These are phyloP conservation scores for Blastobotrys serpentis DNA, from an alignment of 1,139 yeast species.

Conservation along the genomic window DNA sequence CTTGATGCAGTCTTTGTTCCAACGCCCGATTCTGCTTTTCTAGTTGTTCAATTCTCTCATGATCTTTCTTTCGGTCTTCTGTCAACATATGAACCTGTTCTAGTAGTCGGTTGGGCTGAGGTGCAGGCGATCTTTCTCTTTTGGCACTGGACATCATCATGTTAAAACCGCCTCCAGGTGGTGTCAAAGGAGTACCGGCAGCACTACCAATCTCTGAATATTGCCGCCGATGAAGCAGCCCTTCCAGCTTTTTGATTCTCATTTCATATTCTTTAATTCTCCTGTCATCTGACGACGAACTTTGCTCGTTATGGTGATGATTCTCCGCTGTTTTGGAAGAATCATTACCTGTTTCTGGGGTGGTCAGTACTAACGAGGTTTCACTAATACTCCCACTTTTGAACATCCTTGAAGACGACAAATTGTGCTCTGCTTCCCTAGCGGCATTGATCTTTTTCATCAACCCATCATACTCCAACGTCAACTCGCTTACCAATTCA, in stretches of 20 bases:
- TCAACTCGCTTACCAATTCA: conserved; percentile 29
- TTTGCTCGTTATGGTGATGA: too few species aligned
- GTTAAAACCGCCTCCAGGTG: background rate
- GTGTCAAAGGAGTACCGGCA: conserved; percentile 3
- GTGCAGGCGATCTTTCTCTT: conserved; percentile 3
- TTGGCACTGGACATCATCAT: background rate
- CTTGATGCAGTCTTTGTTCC: conserved; percentile 27
- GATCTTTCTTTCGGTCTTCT: conserved; percentile 30
- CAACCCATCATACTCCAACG: conserved; percentile 30
- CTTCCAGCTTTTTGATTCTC: conserved; percentile 41
- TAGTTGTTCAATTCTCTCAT: conserved; percentile 32
- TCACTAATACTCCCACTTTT: conserved; percentile 16
- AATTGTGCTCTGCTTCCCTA: background rate
- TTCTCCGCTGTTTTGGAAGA: background rate
- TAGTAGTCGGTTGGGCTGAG: conserved; percentile 4
- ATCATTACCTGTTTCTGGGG: too few species aligned
- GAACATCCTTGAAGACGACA: conserved; percentile 12
- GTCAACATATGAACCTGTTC: conserved; percentile 17
- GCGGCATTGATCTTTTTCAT: conserved; percentile 13
- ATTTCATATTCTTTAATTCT: conserved; percentile 36
- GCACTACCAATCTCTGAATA: conserved; percentile 19
- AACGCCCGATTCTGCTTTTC: conserved; percentile 27
- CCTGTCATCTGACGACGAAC: conserved; percentile 10
- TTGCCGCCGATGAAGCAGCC: conserved; percentile 40
- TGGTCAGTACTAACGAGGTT: too few species aligned